Percentiles rank a stretch among this genome's conserved stretches.
These are phyloP conservation scores for Cucurbita moschata DNA, from an alignment of 306 rosid species.

Conservation along the genomic window DNA sequence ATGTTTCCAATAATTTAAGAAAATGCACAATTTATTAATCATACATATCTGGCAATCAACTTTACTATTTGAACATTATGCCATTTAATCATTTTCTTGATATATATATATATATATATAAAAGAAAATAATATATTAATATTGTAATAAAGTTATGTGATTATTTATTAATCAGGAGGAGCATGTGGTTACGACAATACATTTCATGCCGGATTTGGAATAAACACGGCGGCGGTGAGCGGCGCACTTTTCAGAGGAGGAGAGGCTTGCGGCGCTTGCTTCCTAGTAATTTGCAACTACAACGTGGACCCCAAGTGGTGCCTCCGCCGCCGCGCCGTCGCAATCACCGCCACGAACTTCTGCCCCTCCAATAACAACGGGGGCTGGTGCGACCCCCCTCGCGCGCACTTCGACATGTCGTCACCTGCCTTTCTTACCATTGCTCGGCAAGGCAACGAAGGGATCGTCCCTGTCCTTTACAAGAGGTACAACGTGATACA, in stretches of 20 bases:
- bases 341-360: slow-evolving; percentile 57
- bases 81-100: not conserved
- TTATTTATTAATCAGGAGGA: slow-evolving; percentile 32
- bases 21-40: not conserved
- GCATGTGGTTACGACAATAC: slow-evolving; percentile 77
- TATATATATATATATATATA: not conserved
- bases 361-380: slow-evolving; percentile 79
- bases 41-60: not conserved
- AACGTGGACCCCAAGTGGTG: slow-evolving; percentile 61
- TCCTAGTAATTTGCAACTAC: slow-evolving; percentile 52
- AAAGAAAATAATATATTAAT: not conserved
- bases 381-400: slow-evolving; percentile 83
- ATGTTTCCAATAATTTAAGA: not conserved
- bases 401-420: slow-evolving; percentile 78
- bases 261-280: slow-evolving; percentile 76
- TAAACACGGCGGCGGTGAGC: slow-evolving; percentile 70
- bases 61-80: not conserved
- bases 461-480: slow-evolving; percentile 63
- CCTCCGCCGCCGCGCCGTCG: slow-evolving; percentile 26
- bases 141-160: no score
- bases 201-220: slow-evolving; percentile 65
- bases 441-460: slow-evolving; percentile 73
- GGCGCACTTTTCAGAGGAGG: slow-evolving; percentile 47
- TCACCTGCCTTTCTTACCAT: slow-evolving; percentile 52
- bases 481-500: slow-evolving; percentile 23